Conservation (phyloP, 2,329 filamentous ascomycete species). For the Cladosporium austrohemisphaericum region DNA sequence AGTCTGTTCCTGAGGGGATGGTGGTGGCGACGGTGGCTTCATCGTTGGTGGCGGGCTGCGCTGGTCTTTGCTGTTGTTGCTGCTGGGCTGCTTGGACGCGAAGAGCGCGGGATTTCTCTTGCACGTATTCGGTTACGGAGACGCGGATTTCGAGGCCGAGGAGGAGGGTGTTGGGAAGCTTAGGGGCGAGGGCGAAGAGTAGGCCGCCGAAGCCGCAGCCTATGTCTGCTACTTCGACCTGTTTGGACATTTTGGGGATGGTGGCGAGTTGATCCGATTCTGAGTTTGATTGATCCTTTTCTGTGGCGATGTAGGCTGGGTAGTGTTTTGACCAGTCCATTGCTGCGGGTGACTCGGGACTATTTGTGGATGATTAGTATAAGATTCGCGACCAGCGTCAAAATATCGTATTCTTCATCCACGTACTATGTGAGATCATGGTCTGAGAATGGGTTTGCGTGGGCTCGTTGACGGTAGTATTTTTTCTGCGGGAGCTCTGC, state of each 20-base stretch:
- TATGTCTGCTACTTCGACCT: constrained; percentile 92
- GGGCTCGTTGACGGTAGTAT: constrained; percentile 92
- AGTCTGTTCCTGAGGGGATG: constrained; percentile 43
- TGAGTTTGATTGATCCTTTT: constrained; percentile 21
- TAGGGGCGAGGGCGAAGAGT: constrained; percentile 76
- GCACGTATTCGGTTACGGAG: constrained; percentile 86
- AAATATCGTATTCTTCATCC: not conserved
- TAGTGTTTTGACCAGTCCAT: constrained; percentile 93
- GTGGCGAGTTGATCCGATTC: constrained; percentile 12
- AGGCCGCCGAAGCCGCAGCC: constrained; percentile 95
- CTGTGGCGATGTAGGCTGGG: constrained; percentile 58
- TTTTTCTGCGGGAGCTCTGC: constrained; percentile 79
- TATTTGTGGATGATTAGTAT: constrained; percentile 36
- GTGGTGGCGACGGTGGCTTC: not conserved
- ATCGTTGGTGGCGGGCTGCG: not conserved
- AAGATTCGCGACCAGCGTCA: too few relatives aligned
- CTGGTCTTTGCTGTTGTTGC: constrained; percentile 6
- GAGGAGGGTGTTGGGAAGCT: constrained; percentile 76
- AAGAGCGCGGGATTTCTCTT: constrained; percentile 79
- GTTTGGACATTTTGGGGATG: constrained; percentile 50
- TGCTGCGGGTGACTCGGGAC: constrained; percentile 69
- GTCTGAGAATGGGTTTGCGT: constrained; percentile 97
- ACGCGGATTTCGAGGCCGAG: constrained; percentile 89
- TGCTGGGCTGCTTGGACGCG: constrained; percentile 57
- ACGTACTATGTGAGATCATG: constrained; percentile 83